phyloP scores from a whole-genome alignment of 805 yeast species.

The Teunomyces lycoperdinae region DNA sequence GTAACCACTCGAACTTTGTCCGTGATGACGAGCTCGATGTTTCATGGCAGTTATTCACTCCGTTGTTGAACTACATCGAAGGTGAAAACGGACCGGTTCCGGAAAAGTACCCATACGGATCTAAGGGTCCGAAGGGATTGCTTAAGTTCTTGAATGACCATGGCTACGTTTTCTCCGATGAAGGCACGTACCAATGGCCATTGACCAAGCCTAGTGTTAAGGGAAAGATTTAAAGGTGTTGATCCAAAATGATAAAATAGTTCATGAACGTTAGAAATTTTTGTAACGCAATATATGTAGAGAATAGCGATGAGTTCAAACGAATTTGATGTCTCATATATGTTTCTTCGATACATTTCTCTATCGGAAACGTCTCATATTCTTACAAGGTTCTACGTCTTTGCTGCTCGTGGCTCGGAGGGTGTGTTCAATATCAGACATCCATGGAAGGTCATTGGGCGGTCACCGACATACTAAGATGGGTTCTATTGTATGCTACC shows the following conservation, averaged over 20 bases:
- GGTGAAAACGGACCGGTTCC: constrained; percentile 66
- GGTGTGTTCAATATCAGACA: constrained; percentile 58
- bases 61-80: constrained; percentile 79
- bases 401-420: no score
- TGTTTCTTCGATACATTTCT: background rate
- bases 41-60: constrained; percentile 92
- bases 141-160: constrained; percentile 60
- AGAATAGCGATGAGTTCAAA: no score
- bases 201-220: constrained; percentile 52
- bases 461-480: constrained; percentile 83
- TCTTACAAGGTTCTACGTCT: background rate
- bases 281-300: no score
- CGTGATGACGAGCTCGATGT: constrained; percentile 96
- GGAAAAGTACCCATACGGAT: constrained; percentile 76
- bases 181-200: constrained; percentile 86
- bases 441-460: constrained; percentile 86
- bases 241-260: background rate
- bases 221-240: constrained; percentile 21
- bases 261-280: no score
- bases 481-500: constrained; percentile 88
- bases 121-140: constrained; percentile 79
- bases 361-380: background rate
- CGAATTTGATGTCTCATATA: no score
- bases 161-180: constrained; percentile 67
- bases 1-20: constrained; percentile 95